A percentile compares a stretch with the other conserved stretches of the same genome.
Conservation (phyloP, 2,329 filamentous ascomycete genomes). For the Neonectria neomacrospora region DNA sequence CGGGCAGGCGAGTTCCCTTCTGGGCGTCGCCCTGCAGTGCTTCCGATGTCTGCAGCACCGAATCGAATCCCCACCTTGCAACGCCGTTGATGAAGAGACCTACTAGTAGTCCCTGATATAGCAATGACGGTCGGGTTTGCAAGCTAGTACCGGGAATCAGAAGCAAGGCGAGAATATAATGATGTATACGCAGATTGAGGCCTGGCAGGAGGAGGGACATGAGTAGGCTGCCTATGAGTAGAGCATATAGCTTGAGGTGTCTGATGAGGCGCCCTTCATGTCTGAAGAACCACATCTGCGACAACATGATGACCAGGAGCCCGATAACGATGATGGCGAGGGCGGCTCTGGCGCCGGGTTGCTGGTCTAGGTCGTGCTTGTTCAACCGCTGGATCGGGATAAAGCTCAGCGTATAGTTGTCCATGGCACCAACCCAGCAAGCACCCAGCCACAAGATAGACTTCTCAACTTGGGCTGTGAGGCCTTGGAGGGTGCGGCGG, state of each 20-base stretch:
- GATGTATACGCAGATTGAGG: constrained; percentile 88
- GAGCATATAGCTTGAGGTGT: constrained; percentile 81
- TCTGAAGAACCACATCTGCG: constrained; percentile 87
- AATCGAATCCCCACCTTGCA: constrained; percentile 92
- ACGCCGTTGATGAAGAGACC: constrained; percentile 93
- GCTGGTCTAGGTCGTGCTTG: constrained; percentile 85
- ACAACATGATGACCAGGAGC: constrained; percentile 73
- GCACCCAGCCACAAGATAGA: constrained; percentile 89
- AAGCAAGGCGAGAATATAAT: constrained; percentile 90
- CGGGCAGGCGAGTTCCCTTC: constrained; percentile 70
- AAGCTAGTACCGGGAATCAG: constrained; percentile 89
- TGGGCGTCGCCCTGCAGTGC: constrained; percentile 77
- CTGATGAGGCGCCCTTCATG: constrained; percentile 82
- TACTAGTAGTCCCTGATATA: constrained; percentile 90
- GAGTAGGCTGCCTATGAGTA: constrained; percentile 74
- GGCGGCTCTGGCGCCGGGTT: constrained; percentile 88
- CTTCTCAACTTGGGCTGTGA: constrained; percentile 89
- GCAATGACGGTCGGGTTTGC: constrained; percentile 83
- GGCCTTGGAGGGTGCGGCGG: constrained; percentile 73
- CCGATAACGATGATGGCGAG: constrained; percentile 80
- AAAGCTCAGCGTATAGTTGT: constrained; percentile 94
- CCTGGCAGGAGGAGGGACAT: constrained; percentile 78
- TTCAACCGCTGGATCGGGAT: constrained; percentile 96
- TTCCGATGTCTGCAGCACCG: constrained; percentile 83
- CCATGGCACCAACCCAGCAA: constrained; percentile 90